Evolutionary conservation across 2,329 filamentous ascomycete genomes (phyloP), one percentile per base, ranked within the genome.

Genomic region (Cordyceps farinosa): DNA sequence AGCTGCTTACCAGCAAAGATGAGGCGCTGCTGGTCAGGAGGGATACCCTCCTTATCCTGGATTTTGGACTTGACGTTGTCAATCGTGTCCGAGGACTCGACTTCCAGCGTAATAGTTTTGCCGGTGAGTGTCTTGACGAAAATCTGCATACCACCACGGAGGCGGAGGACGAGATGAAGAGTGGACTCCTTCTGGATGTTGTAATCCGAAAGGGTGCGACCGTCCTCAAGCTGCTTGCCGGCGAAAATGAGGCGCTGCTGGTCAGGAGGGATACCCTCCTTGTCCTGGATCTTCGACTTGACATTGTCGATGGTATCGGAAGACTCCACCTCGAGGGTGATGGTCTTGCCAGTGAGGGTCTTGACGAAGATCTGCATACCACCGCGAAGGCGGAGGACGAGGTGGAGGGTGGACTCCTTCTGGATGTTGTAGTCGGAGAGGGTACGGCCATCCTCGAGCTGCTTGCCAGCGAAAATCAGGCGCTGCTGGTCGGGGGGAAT

Each of bases 401-500:
- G 78, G 71, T 92, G 89, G 17, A 91, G 86, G 34, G 89, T 92
- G 1, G 85, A 87, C 77, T 85, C 82, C 77, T 84, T 85, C 75
- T 84, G 82, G 62, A 84, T 85, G 72, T 83, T 83, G 79, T 84
- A 82, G 66, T 83, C 82, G 60, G 79, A 80, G 8, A 84, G 77
- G 62, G 82, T 84, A 61, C 82, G 82, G 65, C 94, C 93, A 70
- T 98, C 94, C 78, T 98, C 94, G 4, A 97, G 87, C 77, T 98
- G 94, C 85, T 98, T 98, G 66, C 94, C 94, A 51, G 93, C 93
- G 70, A 97, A 97, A 76, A 97, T 97, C 69, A 97, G 78, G 70
- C 93, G 94, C 82, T 97, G 93, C 79, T 98, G 93, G 74, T 97
- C 93, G 11, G 93, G 93, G 53, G 93, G 94, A 63, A 98, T 97